These are phyloP conservation scores for Dactylonectria estremocensis DNA, from an alignment of 2,329 filamentous ascomycete genomes.

Conservation along the genomic window DNA sequence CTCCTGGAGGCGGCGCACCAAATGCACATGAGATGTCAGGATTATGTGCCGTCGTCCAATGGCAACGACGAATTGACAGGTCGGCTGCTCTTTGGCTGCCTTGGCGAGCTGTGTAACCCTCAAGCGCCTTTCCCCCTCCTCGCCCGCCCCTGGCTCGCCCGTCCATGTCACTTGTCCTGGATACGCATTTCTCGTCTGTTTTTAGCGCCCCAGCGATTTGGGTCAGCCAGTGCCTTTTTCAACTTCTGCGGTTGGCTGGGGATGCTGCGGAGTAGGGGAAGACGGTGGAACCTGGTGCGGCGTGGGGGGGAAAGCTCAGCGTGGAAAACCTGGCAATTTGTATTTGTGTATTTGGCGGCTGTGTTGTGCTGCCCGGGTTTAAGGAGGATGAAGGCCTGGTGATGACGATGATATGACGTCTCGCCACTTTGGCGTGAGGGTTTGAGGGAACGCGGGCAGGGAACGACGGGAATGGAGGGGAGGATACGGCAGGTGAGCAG, in stretches of 20 bases:
- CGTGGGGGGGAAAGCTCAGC: slow-evolving; percentile 16
- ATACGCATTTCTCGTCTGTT: neutral
- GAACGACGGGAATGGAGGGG: neutral
- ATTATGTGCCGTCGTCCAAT: slow-evolving; percentile 35
- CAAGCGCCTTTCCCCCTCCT: neutral
- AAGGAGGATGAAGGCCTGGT: neutral
- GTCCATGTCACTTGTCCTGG: neutral
- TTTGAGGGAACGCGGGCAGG: neutral
- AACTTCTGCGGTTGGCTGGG: slow-evolving; percentile 19
- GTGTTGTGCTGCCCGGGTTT: neutral
- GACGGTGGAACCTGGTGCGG: slow-evolving; percentile 12
- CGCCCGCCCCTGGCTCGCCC: slow-evolving; percentile 1
- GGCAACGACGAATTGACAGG: slow-evolving; percentile 34
- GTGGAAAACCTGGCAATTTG: neutral
- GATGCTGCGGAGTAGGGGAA: neutral
- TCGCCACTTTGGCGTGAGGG: slow-evolving; percentile 20
- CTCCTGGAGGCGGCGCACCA: slow-evolving; percentile 1
- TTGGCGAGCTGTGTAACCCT: slow-evolving; percentile 36
- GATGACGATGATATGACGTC: slow-evolving; percentile 22
- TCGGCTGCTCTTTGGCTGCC: slow-evolving; percentile 21
- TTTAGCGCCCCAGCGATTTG: slow-evolving; percentile 26
- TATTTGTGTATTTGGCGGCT: neutral
- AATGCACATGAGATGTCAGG: slow-evolving; percentile 16
- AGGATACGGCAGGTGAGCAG: too few species aligned
- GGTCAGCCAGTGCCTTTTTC: slow-evolving; percentile 27